Conservation (phyloP, 345 rosid species). For the Conringia planisiliqua region DNA sequence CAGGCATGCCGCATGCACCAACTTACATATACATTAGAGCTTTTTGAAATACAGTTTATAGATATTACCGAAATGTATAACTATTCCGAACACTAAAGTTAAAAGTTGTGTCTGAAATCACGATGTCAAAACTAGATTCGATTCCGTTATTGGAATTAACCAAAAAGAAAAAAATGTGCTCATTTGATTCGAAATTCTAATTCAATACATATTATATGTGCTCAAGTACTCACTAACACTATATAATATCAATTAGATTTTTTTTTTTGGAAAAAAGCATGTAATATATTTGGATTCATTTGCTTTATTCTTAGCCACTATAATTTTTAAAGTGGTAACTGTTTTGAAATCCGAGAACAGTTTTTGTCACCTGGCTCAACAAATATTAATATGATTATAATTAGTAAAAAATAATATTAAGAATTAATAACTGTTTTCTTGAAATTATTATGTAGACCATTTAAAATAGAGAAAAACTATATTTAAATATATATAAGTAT, state of each 20-base stretch:
- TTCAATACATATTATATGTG: too few relatives aligned
- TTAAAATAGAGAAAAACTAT: background rate
- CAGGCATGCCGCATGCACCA: constrained; percentile 26
- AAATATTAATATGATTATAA: too few relatives aligned
- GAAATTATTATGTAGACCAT: background rate
- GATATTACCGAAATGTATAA: constrained; percentile 16
- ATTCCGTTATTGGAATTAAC: constrained; percentile 15
- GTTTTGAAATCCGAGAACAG: background rate
- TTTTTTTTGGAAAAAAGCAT: background rate
- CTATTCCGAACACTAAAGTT: constrained; percentile 30
- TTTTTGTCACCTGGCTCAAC: background rate
- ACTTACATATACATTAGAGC: constrained; percentile 3
- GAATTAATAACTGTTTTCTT: too few relatives aligned
- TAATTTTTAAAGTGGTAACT: background rate
- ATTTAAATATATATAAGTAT: background rate
- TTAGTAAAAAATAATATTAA: too few relatives aligned
- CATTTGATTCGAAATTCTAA: too few relatives aligned
- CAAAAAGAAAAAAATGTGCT: background rate
- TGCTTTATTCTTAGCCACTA: background rate
- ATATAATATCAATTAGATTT: background rate
- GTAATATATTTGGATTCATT: background rate
- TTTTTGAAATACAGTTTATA: background rate
- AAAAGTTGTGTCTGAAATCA: constrained; percentile 27
- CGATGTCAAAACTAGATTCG: constrained; percentile 28
- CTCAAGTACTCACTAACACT: background rate